These are phyloP conservation scores for Calophaca sinica DNA, from an alignment of 306 rosid genomes.

Conservation along the genomic window DNA sequence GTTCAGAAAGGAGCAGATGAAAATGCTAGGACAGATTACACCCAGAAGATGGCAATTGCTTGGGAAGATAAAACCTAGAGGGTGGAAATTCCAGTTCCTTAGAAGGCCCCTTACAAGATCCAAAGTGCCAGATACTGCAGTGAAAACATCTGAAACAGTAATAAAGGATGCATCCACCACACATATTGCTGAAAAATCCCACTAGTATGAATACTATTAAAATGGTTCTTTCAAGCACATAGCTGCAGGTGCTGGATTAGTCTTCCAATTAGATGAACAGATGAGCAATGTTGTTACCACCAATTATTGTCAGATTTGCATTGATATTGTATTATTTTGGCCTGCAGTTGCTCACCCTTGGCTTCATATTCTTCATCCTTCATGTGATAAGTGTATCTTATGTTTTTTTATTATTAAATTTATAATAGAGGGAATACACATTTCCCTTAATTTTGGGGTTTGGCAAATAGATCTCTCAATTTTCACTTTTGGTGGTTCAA, in stretches of 20 bases:
- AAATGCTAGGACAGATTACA: slow-evolving; percentile 72
- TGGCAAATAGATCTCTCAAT: not conserved
- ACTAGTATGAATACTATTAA: slow-evolving; percentile 26
- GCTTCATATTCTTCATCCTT: slow-evolving; percentile 34
- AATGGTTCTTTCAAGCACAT: slow-evolving; percentile 29
- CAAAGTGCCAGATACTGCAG: slow-evolving; percentile 53
- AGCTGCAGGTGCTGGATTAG: slow-evolving; percentile 37
- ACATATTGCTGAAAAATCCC: slow-evolving; percentile 37
- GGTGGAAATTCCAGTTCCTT: slow-evolving; percentile 65
- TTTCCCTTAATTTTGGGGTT: no score
- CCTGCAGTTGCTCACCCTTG: slow-evolving; percentile 24
- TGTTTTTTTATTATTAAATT: slow-evolving; percentile 18
- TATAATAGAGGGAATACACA: slow-evolving; percentile 25
- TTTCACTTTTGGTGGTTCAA: slow-evolving; percentile 1
- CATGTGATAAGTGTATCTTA: slow-evolving; percentile 20
- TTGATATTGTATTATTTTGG: slow-evolving; percentile 26
- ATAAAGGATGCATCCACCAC: slow-evolving; percentile 49
- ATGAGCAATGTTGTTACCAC: slow-evolving; percentile 24
- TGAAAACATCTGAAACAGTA: slow-evolving; percentile 56
- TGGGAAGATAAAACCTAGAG: slow-evolving; percentile 66
- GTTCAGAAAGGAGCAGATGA: slow-evolving; percentile 87
- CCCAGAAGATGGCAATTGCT: slow-evolving; percentile 81
- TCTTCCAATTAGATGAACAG: slow-evolving; percentile 29
- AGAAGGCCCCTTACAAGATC: slow-evolving; percentile 53
- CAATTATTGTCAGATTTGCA: slow-evolving; percentile 30